A percentile compares a stretch with the other conserved stretches of the same genome.
Evolutionary conservation across 371 early-diverging fungal genomes (phyloP).

Genomic region (Lichtheimia hyalospora): DNA sequence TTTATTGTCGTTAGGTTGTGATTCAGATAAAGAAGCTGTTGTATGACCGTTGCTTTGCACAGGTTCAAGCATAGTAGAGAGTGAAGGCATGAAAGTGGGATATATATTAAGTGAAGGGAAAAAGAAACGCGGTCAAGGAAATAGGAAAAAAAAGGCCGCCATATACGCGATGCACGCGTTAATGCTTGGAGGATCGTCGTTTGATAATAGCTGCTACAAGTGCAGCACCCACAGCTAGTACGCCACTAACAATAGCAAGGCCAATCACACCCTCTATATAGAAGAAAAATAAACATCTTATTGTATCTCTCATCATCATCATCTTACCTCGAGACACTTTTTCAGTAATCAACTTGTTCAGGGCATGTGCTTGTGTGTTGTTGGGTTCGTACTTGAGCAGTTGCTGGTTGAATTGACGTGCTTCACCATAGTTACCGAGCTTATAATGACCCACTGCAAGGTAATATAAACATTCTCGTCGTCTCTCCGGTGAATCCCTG

Average conservation of each 20-base stretch:
- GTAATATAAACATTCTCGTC: slow-evolving; percentile 94
- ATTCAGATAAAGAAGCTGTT: neutral
- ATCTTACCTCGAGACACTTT: slow-evolving; percentile 77
- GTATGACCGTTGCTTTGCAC: neutral
- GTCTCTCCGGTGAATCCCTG: slow-evolving; percentile 77
- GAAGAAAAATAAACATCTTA: neutral
- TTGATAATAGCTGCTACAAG: slow-evolving; percentile 41
- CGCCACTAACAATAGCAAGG: slow-evolving; percentile 85
- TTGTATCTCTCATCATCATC: neutral
- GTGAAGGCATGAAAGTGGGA: neutral
- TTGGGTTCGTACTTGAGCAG: slow-evolving; percentile 81
- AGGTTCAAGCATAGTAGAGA: neutral
- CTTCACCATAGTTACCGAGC: slow-evolving; percentile 81
- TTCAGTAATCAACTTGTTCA: slow-evolving; percentile 81
- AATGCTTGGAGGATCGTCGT: slow-evolving; percentile 9
- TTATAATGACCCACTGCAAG: slow-evolving; percentile 90
- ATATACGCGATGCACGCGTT: neutral
- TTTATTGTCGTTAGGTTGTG: neutral
- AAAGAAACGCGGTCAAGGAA: neutral
- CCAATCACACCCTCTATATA: slow-evolving; percentile 83
- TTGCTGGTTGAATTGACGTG: slow-evolving; percentile 75
- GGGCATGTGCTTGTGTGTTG: slow-evolving; percentile 78
- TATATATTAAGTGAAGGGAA: neutral
- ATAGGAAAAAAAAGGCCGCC: neutral
- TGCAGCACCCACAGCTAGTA: slow-evolving; percentile 64